Evolutionary conservation across 2,329 filamentous ascomycete genomes (phyloP).

Genomic region (Chaetomiaceae sp.): DNA sequence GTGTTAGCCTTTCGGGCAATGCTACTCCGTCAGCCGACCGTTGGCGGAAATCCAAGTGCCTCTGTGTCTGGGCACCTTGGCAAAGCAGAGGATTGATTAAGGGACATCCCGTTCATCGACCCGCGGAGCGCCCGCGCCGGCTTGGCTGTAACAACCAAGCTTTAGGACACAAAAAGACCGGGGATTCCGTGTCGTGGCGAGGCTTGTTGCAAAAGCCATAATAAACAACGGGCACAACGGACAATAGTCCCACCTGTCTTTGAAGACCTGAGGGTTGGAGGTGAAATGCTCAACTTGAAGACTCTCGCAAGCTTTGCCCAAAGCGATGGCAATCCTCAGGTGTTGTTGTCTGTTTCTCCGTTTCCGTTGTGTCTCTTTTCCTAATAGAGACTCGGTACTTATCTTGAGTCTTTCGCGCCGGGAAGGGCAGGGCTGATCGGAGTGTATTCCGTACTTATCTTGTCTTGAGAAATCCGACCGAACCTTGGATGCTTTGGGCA

Average conservation of each 20-base stretch:
- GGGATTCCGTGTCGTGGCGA: neutral
- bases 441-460: too few species aligned
- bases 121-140: conserved; percentile 8
- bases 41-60: conserved; percentile 5
- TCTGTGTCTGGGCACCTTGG: neutral
- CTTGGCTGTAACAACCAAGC: conserved; percentile 4
- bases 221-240: neutral
- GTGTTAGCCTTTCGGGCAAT: neutral
- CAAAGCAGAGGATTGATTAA: neutral
- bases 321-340: too few species aligned
- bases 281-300: too few species aligned
- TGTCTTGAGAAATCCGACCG: too few species aligned
- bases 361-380: too few species aligned
- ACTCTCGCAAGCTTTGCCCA: too few species aligned
- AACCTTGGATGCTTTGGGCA: too few species aligned
- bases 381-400: too few species aligned
- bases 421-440: too few species aligned
- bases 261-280: too few species aligned
- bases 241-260: neutral
- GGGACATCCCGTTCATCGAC: neutral
- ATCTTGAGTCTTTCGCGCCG: too few species aligned
- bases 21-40: neutral
- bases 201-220: neutral
- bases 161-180: neutral
- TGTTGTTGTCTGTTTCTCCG: too few species aligned